phyloP scores from a whole-genome alignment of 805 yeast species.

The Kodamaea restingae region DNA sequence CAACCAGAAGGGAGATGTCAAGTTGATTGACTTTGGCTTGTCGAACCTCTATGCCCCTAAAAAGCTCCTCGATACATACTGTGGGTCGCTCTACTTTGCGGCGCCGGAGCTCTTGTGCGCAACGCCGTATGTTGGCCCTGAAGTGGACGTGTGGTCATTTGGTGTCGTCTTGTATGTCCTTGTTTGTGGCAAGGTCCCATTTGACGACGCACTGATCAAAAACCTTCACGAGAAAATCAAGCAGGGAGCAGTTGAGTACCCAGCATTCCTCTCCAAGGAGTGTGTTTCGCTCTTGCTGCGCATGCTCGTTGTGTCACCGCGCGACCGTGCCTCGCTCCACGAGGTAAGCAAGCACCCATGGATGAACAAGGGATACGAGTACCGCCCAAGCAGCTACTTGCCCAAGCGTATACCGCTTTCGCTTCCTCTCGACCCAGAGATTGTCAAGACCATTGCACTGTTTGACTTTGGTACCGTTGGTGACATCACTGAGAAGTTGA shows the following conservation, averaged over 20 bases:
- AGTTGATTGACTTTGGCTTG: slow-evolving; percentile 93
- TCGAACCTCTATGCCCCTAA: slow-evolving; percentile 78
- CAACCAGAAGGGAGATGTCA: slow-evolving; percentile 87
- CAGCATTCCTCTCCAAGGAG: slow-evolving; percentile 71
- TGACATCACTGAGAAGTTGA: slow-evolving; percentile 52
- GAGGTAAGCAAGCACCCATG: slow-evolving; percentile 89
- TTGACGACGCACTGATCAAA: slow-evolving; percentile 91
- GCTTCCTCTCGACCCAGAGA: slow-evolving; percentile 61
- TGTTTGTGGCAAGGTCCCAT: slow-evolving; percentile 97
- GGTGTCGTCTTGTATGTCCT: slow-evolving; percentile 94
- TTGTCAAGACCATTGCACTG: slow-evolving; percentile 69
- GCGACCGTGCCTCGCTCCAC: slow-evolving; percentile 68
- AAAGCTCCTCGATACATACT: slow-evolving; percentile 79
- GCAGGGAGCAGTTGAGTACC: slow-evolving; percentile 88
- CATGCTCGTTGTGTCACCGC: slow-evolving; percentile 90
- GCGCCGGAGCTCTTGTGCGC: slow-evolving; percentile 96
- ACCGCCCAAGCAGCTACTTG: slow-evolving; percentile 62
- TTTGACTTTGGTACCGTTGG: slow-evolving; percentile 75
- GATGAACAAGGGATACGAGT: slow-evolving; percentile 88
- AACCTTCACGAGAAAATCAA: slow-evolving; percentile 92
- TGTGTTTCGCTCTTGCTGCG: slow-evolving; percentile 75
- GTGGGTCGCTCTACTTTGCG: slow-evolving; percentile 97
- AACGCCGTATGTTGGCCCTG: slow-evolving; percentile 91
- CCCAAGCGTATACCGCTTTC: slow-evolving; percentile 76
- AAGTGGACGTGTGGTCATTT: slow-evolving; percentile 97